Base-by-base conservation (phyloP, 352 stramenopile genomes). In the Globisporangium irregulare region DNA sequence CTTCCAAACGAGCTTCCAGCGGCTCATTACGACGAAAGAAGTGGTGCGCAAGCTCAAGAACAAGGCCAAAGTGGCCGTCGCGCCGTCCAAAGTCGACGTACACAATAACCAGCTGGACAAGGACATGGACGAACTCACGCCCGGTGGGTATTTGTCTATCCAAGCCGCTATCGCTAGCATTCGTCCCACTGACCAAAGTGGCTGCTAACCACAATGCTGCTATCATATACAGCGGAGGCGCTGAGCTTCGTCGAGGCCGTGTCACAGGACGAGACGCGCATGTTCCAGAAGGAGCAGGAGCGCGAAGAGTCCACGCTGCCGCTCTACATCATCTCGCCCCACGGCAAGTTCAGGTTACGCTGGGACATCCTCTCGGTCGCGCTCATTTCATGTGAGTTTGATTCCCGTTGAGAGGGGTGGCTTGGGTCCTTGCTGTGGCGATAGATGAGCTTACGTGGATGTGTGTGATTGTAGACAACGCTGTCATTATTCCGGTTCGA, bases 261-360 rank as follows among this genome's bases (percentile, higher is more conserved):
- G 14, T 89, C 82, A 14, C 86, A 85, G 63, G 86, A 96, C 20
- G 88, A 89, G 48, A 86, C 90, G 59, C 90, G 95, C 59, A 94
- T 97, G 59, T 97, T 95, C 68, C 89, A 94, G 66, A 89, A 89
- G 60, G 84, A 90, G 51, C 78, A 92, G 55, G 84, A 89, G 24
- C 88, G 95, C 62, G 86, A 96, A 55, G 88, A 96, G 38, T 87
- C 82, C 14, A 92, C 67, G 41, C 84, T 98, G 14, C 87, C 84
- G 1, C 84, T 75, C 69, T 93, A 83, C 58, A 71, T 94, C 61
- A 87, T 93, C 48, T 92, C 82, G n/a, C 87, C 84, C 0, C 64
- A 91, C 67, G 64, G 87, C 64, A 90, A 90, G 64, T 92, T 94
- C 53, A 81, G 84, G 5, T 57, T 94, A 50, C 84, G 84, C 0